Base-by-base conservation (phyloP, 78 protist species). In the Planoprotostelium fungivorum region DNA sequence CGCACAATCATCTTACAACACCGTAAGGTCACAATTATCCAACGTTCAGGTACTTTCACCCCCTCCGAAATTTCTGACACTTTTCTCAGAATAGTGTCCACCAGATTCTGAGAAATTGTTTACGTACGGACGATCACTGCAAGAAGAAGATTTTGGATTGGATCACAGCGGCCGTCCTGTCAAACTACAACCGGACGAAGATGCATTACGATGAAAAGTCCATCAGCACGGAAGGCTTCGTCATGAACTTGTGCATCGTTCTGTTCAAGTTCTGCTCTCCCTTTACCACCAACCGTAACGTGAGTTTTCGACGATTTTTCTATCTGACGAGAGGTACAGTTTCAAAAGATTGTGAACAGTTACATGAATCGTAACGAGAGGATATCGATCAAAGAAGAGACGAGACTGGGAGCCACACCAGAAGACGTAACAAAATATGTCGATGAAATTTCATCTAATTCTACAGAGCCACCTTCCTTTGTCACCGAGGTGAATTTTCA, bases 171-270 rank as follows among this genome's bases (percentile, higher is more conserved):
- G 73, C 16, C 5, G 16, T 51, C 73, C 5, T 25, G 31, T 25
- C 31, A 5, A 51, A 51, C 73, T 51, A 51, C 73, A 51, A 51
- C 73, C 89, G 95, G 35, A 93, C 86, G 31, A 93, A 93, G 23
- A 28, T 93, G 88, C 38, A 36, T 25, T 86, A 87, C 25, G 93
- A 93, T 35, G 85, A 34, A 36, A 29, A 34, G 25, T 86, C 86
- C 31, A 86, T 84, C 29, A 88, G 88, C 38, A 86, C 92, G 36
- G 93, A 90, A 39, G 95, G 95, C 1, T 93, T 93, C 63, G 34
- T 84, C 31, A 36, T 93, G 51, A 93, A 93, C 83, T 34, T 93
- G 1, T 87, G 83, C 34, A 85, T 86, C 0, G 89, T 93, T 0
- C 36, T 93, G 89, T 89, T 90, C 29, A 37, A 89, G 5, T 38